Evolutionary conservation across 164 flowering plant genomes (phyloP).

Genomic region (Paratinospora sagittata): DNA sequence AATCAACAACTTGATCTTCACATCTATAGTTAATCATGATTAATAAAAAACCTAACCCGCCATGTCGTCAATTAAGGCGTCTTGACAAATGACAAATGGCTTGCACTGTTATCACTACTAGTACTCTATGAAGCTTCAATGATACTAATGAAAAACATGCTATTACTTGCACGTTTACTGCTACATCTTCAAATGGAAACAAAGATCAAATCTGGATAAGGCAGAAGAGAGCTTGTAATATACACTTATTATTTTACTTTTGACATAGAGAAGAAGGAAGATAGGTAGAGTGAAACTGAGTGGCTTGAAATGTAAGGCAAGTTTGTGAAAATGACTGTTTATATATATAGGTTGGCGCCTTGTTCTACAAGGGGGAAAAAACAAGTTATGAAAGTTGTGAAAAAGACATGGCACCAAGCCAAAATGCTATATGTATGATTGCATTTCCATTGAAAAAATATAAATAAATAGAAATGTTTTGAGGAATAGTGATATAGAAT

Average conservation of each 20-base stretch:
- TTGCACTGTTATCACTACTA: no score
- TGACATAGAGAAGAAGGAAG: no score
- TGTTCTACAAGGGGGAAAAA: neutral
- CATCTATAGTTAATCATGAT: no score
- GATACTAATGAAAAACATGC: neutral
- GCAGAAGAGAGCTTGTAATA: neutral
- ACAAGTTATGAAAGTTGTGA: neutral
- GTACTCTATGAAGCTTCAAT: neutral
- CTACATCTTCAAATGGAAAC: neutral
- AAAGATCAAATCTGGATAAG: neutral
- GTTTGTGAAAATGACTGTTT: neutral
- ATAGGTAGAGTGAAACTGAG: no score
- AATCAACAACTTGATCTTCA: no score
- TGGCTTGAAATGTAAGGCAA: neutral
- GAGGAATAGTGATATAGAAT: conserved; percentile 1
- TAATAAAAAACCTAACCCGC: no score
- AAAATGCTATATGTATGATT: neutral
- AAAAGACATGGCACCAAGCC: neutral
- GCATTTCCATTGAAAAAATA: neutral
- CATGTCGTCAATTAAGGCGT: no score
- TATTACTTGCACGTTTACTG: neutral
- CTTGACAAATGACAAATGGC: no score
- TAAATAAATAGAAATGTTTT: no score
- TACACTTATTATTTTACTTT: neutral
- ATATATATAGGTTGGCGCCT: neutral